Base-by-base conservation (phyloP, 345 rosid species). In the Angophora floribunda region DNA sequence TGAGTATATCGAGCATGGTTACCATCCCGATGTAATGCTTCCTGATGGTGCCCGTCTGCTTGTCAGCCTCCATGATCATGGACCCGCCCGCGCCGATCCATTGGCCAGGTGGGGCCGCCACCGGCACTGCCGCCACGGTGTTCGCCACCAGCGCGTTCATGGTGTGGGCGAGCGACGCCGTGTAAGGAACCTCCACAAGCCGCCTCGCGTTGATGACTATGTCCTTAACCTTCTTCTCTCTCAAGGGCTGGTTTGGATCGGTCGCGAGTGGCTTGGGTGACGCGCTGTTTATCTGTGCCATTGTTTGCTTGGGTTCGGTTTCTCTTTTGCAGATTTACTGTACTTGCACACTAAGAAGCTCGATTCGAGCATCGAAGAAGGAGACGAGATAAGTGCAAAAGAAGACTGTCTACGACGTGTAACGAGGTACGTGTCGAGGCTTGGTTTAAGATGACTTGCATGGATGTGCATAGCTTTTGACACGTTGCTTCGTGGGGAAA, bases 31-130 rank as follows among this genome's bases (percentile, higher is more conserved):
- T 96, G 84, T 96, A 97, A 84, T 96, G 99, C 92, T 97, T 97
- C 91, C 98, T 79, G 16, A 95, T 95, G 1, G 89, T 92, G 59
- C 99, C 99, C 0, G 97, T 97, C 85, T 93, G 96, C 91, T 95
- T 96, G 89, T 97, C 98, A 4, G 97, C 90, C 92, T 96, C 99
- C 96, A 97, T 36, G 41, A 96, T 97, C 97, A 96, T 96, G 49
- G 99, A 96, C 65, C 99, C 98, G 4, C 99, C 99, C 1, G 97
- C 98, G 3, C 99, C 98, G 1, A 97, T 96, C 99, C 99, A 97
- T 21, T 95, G 95, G 9, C 98, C 98, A 0, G 98, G 99, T 2
- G 99, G 98, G 14, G 99, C 98, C 5, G 98, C 98, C 88, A 97
- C 98, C 1, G 98, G 98, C 63, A 94, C 89, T 7, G 99, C 96